A percentile compares a stretch with the other conserved stretches of the same genome.
Evolutionary conservation across 495 filamentous ascomycete genomes (phyloP).

Genomic region (Neohortaea acidophila): DNA sequence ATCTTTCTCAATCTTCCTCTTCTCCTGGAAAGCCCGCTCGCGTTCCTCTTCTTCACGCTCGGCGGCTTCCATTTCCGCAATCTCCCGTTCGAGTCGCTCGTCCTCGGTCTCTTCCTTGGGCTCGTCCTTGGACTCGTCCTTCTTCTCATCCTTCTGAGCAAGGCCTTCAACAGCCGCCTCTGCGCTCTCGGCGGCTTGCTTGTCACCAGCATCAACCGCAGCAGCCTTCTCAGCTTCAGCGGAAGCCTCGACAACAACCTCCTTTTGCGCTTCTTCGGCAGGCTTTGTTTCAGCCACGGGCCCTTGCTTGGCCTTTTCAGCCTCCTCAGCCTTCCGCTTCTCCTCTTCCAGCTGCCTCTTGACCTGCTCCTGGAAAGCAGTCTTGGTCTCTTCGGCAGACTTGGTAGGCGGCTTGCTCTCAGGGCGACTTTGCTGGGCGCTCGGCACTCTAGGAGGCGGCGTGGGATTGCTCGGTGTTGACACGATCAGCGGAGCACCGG

Average conservation of each 20-base stretch:
- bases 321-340: conserved; percentile 39
- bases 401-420: conserved; percentile 48
- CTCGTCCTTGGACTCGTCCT: conserved; percentile 11
- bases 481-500: conserved; percentile 33
- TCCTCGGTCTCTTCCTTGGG: conserved; percentile 21
- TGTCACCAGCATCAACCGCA: conserved; percentile 19
- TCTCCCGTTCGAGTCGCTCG: conserved; percentile 27
- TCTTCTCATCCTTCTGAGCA: no score
- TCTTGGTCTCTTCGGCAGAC: conserved; percentile 55
- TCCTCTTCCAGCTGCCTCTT: conserved; percentile 44
- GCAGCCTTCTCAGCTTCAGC: conserved; percentile 32
- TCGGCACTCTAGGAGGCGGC: conserved; percentile 41
- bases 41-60: conserved; percentile 28
- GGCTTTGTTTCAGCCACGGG: no score
- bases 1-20: conserved; percentile 25
- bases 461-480: conserved; percentile 46
- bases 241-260: conserved; percentile 20
- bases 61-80: conserved; percentile 29
- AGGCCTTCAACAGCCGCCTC: conserved; percentile 14
- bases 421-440: conserved; percentile 36
- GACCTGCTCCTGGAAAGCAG: conserved; percentile 52
- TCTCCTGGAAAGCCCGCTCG: conserved; percentile 25
- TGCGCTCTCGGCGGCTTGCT: conserved; percentile 17
- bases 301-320: conserved; percentile 21
- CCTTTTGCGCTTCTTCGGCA: no score